Conservation (phyloP, 441 rosid genomes). For the Erodium chrysanthum region DNA sequence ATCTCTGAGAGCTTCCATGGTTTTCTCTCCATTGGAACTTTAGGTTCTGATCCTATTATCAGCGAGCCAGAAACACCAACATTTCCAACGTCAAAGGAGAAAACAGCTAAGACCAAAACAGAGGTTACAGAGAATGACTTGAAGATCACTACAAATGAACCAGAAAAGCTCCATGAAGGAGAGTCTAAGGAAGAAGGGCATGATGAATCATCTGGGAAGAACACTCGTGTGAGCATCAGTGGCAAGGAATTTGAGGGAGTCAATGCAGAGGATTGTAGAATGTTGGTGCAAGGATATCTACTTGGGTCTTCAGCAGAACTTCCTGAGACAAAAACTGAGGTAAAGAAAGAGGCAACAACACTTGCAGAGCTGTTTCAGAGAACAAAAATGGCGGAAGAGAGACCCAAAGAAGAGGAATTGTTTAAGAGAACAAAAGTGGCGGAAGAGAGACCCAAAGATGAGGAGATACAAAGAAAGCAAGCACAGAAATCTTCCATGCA, state of each 20-base stretch:
- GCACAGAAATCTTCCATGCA: not conserved
- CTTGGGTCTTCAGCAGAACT: conserved; percentile 51
- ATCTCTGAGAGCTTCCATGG: conserved; percentile 61
- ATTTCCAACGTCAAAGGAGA: conserved; percentile 41
- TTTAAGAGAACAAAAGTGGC: not conserved
- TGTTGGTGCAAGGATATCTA: conserved; percentile 56
- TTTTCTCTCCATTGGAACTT: conserved; percentile 79
- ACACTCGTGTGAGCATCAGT: conserved; percentile 48
- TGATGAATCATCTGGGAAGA: conserved; percentile 51
- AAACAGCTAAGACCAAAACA: conserved; percentile 28
- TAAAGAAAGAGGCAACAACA: conserved; percentile 32
- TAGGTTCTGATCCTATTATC: conserved; percentile 45
- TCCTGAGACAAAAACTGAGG: conserved; percentile 38
- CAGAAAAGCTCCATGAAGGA: conserved; percentile 69
- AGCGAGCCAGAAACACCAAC: conserved; percentile 61
- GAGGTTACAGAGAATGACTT: conserved; percentile 53
- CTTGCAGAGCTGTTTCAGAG: conserved; percentile 8
- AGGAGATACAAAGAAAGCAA: not conserved
- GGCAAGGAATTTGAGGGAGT: conserved; percentile 39
- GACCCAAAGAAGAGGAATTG: not conserved
- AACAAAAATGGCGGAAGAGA: not conserved
- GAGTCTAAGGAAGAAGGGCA: conserved; percentile 54
- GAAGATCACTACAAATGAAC: conserved; percentile 47
- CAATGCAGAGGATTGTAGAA: conserved; percentile 33
- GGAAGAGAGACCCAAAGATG: not conserved